Evolutionary conservation across 805 yeast species (phyloP).

Genomic region (Kazachstania psychrophila): DNA sequence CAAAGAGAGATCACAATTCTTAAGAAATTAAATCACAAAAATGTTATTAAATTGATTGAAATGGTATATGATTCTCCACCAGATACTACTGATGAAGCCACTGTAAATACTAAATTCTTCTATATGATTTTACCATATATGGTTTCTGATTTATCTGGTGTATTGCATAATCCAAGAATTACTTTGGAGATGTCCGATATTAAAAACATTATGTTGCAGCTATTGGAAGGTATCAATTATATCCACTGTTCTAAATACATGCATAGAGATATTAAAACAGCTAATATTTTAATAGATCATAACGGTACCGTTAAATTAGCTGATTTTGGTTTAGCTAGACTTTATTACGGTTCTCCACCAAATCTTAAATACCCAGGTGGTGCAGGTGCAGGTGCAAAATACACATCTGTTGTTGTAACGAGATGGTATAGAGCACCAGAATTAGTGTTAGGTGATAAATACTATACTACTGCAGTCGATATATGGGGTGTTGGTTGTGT

Average conservation of each 20-base stretch:
- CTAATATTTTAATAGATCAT: slow-evolving; percentile 77
- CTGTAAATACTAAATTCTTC: slow-evolving; percentile 32
- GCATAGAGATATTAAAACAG: slow-evolving; percentile 93
- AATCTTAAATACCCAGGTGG: slow-evolving; percentile 37
- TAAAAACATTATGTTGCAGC: slow-evolving; percentile 73
- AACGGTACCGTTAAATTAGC: slow-evolving; percentile 80
- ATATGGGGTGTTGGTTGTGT: slow-evolving; percentile 98
- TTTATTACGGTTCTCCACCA: slow-evolving; percentile 56
- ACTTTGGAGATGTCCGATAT: slow-evolving; percentile 54
- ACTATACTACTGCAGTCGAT: slow-evolving; percentile 90
- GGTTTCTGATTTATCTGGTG: slow-evolving; percentile 85
- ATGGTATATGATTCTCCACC: slow-evolving; percentile 53
- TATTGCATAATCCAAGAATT: slow-evolving; percentile 70
- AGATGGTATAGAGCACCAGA: slow-evolving; percentile 98
- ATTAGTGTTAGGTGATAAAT: slow-evolving; percentile 71
- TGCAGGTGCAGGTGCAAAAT: slow-evolving; percentile 34
- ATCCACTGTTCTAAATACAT: slow-evolving; percentile 49
- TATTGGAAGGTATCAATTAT: slow-evolving; percentile 71
- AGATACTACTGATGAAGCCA: slow-evolving; percentile 8
- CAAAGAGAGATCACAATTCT: slow-evolving; percentile 82
- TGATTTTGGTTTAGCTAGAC: slow-evolving; percentile 89
- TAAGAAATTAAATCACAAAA: slow-evolving; percentile 57
- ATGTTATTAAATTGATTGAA: slow-evolving; percentile 69
- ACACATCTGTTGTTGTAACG: slow-evolving; percentile 77
- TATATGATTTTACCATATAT: slow-evolving; percentile 90